Evolutionary conservation across 495 filamentous ascomycete species (phyloP).

Genomic region (Penicillium roqueforti): DNA sequence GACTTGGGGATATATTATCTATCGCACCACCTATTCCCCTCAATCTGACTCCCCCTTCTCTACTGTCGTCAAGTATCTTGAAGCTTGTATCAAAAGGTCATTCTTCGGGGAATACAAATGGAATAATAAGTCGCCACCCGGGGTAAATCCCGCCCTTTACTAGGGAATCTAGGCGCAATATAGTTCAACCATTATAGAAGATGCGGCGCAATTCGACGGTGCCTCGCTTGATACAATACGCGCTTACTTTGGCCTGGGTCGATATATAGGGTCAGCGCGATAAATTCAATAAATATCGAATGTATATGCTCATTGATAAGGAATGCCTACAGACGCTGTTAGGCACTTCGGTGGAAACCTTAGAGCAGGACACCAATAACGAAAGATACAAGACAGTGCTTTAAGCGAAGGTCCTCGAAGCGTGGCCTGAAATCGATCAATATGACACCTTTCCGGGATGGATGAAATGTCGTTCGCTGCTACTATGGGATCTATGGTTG

Average conservation of each 20-base stretch:
- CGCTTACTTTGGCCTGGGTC: constrained; percentile 15
- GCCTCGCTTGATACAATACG: constrained; percentile 14
- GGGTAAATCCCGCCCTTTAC: no score
- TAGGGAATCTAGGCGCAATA: constrained; percentile 7
- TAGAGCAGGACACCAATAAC: neutral
- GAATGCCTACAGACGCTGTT: constrained; percentile 10
- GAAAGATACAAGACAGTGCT: no score
- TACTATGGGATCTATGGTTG: no score
- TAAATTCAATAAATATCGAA: neutral
- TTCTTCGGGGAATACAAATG: neutral
- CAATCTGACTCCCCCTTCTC: constrained; percentile 12
- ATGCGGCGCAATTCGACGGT: constrained; percentile 9
- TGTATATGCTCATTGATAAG: constrained; percentile 13
- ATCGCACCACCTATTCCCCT: constrained; percentile 15
- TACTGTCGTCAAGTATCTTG: constrained; percentile 8
- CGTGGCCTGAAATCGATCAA: constrained; percentile 11
- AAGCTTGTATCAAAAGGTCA: constrained; percentile 9
- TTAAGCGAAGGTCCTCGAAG: constrained; percentile 18
- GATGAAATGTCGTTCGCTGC: constrained; percentile 12
- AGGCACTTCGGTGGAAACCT: neutral
- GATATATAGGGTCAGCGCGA: constrained; percentile 8
- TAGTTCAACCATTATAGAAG: constrained; percentile 9
- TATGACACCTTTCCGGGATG: constrained; percentile 18
- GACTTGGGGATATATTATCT: constrained; percentile 13
- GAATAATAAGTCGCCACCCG: neutral